Base-by-base conservation (phyloP, 2,329 filamentous ascomycete species). In the Ascochyta koolunga region DNA sequence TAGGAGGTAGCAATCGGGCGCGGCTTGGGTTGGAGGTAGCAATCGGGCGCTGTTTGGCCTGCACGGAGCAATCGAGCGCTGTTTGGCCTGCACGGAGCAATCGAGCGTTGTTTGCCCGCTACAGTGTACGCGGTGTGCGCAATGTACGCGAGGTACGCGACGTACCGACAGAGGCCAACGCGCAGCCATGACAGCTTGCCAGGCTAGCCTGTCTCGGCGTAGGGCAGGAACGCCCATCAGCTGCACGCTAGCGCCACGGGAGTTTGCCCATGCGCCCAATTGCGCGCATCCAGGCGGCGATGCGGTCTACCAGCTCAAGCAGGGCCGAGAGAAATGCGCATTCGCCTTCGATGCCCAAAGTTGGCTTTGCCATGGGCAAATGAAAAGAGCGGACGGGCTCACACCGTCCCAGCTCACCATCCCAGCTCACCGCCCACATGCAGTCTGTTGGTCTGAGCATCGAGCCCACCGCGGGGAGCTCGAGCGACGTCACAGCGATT, bases 151-250 rank as follows among this genome's bases (percentile, higher is more conserved):
- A n/a, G n/a, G n/a, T n/a, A n/a, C n/a, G n/a, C 22, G 22, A 29
- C 16, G 35, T 58, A 52, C 43, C 50, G 60, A 29, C 27, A 13
- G 27, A 11, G 11, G 48, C 46, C 38, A 46, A 49, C 53, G 45
- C 47, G 46, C 35, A 50, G 42, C 40, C 6, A 40, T 46, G 45
- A 54, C 44, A 51, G 42, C 36, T 42, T 19, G 45, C 38, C 59
- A 62, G 60, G 47, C 27, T 29, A 33, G 33, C 48, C 42, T 29
- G 29, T 24, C 33, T 22, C 22, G 43, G 35, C 22, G 31, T 18
- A 50, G 43, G 42, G 58, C 56, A 50, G 51, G 56, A 44, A 60
- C 59, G 43, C 50, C 50, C 45, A 37, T 45, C 58, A 45, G 47
- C 42, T 42, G 47, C 42, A 47, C 36, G 13, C 33, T 57, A 56